A percentile compares a stretch with the other conserved stretches of the same genome.
Conservation (phyloP, 306 rosid species). For the Luffa acutangula region DNA sequence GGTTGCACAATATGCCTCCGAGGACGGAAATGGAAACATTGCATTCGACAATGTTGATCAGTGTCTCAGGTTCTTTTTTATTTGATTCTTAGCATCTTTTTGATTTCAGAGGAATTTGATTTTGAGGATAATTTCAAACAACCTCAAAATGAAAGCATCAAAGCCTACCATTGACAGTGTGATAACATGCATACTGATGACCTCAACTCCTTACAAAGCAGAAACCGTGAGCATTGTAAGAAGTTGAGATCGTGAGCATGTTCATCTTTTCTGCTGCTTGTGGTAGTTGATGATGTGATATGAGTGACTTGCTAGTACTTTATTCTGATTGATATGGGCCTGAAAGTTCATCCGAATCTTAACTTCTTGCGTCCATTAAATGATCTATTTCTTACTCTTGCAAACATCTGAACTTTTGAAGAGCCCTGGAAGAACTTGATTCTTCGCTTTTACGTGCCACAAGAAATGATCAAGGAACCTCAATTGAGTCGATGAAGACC, state of each 20-base stretch:
- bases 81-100: neutral
- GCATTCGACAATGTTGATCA: conserved; percentile 58
- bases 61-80: conserved; percentile 50
- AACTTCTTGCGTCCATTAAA: neutral
- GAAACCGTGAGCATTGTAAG: neutral
- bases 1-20: conserved; percentile 89
- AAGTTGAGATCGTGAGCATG: neutral
- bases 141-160: neutral
- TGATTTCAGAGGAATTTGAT: neutral
- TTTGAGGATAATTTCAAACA: neutral
- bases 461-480: conserved; percentile 73
- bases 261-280: neutral
- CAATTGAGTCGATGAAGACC: conserved; percentile 64
- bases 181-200: neutral
- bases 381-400: conserved; percentile 9
- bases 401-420: conserved; percentile 16
- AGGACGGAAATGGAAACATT: conserved; percentile 57
- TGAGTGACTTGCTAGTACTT: neutral
- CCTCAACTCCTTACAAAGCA: neutral
- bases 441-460: conserved; percentile 60
- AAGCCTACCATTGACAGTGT: neutral
- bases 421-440: conserved; percentile 91
- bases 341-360: neutral
- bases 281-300: neutral
- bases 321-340: neutral